A percentile compares a stretch with the other conserved stretches of the same genome.
Evolutionary conservation across 441 rosid species (phyloP).

Genomic region (Jatropha multifida): DNA sequence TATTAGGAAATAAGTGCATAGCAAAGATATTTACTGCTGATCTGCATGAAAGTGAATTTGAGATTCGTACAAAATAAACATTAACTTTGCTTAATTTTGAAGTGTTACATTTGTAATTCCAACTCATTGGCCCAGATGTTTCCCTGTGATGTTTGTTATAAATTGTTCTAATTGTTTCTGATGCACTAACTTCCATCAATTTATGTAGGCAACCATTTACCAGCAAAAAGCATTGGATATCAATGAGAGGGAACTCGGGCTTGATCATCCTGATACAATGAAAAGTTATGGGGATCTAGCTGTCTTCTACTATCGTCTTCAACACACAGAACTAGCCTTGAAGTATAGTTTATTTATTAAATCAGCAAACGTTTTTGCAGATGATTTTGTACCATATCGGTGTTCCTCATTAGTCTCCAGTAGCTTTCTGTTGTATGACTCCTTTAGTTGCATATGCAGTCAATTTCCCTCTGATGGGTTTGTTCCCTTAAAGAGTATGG

Average conservation of each 20-base stretch:
- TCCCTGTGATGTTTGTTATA: neutral
- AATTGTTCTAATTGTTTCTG: conserved; percentile 20
- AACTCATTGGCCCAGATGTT: conserved; percentile 7
- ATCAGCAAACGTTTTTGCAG: neutral
- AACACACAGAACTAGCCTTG: conserved; percentile 69
- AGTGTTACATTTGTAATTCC: neutral
- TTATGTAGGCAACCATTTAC: conserved; percentile 77
- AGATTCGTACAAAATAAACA: neutral
- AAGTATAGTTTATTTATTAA: conserved; percentile 53
- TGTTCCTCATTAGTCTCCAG: neutral
- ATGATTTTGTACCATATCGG: conserved; percentile 8
- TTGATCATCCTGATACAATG: conserved; percentile 89
- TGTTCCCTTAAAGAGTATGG: too few species aligned
- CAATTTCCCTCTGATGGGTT: neutral
- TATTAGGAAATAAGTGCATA: neutral
- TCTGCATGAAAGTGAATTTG: conserved; percentile 7
- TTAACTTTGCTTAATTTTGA: neutral
- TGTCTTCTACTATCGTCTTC: conserved; percentile 71
- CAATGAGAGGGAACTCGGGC: conserved; percentile 93
- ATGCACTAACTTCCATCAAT: conserved; percentile 35
- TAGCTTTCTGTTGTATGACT: conserved; percentile 6
- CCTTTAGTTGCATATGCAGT: conserved; percentile 1
- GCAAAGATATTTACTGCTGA: neutral
- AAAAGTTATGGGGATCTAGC: conserved; percentile 75
- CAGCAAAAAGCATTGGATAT: conserved; percentile 94